Percentiles rank a stretch among this genome's conserved stretches.
Evolutionary conservation across 2,329 filamentous ascomycete species (phyloP).

Genomic region (Pleurostoma richardsiae): DNA sequence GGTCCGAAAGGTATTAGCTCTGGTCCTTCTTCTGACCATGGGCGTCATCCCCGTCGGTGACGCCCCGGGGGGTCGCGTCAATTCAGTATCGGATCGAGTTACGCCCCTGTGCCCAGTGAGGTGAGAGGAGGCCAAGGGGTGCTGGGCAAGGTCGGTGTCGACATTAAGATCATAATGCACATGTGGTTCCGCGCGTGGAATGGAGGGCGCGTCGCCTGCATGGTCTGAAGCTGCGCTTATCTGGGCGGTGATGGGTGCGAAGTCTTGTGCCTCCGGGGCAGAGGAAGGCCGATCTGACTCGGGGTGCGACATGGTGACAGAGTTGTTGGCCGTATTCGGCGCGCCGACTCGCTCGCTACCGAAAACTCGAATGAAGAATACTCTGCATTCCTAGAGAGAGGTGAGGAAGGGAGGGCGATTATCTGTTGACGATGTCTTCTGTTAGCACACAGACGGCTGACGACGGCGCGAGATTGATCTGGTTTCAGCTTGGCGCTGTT

Average conservation of each 20-base stretch:
- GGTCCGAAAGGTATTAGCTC: conserved; percentile 42
- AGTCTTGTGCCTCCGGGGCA: conserved; percentile 4
- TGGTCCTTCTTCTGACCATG: conserved; percentile 32
- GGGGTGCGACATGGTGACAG: conserved; percentile 1
- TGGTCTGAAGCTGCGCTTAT: not conserved
- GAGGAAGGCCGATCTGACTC: conserved; percentile 1
- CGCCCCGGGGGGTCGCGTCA: conserved; percentile 4
- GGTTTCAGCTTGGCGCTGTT: not conserved
- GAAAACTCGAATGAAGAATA: not conserved
- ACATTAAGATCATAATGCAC: conserved; percentile 16
- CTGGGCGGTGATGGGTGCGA: conserved; percentile 1
- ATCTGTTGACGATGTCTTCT: not conserved
- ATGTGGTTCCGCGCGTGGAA: conserved; percentile 4
- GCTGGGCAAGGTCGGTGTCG: conserved; percentile 10
- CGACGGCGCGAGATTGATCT: not conserved
- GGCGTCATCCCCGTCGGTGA: conserved; percentile 3
- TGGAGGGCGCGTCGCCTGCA: conserved; percentile 1
- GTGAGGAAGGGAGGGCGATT: not conserved
- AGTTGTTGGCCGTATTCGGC: not conserved
- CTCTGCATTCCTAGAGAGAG: not conserved
- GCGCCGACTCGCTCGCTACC: not conserved
- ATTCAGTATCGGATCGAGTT: conserved; percentile 8
- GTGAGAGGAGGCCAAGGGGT: conserved; percentile 8
- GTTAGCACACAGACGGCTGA: not conserved
- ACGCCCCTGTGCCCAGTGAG: conserved; percentile 1